Percentiles rank a stretch among this genome's conserved stretches.
Evolutionary conservation across 306 rosid species (phyloP).

Genomic region (Cyclanthera cordifolia): DNA sequence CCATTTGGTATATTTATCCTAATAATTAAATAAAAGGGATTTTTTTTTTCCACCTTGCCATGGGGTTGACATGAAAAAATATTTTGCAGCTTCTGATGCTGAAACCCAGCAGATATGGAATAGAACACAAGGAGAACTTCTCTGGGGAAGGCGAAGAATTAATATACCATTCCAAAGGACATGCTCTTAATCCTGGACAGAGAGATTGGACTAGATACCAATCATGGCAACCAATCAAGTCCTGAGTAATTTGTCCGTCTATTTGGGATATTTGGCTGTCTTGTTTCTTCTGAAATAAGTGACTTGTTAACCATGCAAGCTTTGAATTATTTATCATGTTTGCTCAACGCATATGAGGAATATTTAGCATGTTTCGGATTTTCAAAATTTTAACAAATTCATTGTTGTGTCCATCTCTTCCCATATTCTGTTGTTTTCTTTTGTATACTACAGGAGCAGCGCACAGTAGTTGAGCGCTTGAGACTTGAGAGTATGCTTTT

Average conservation of each 20-base stretch:
- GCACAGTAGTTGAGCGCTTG: no score
- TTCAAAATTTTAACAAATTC: background rate
- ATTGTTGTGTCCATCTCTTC: background rate
- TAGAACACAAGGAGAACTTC: constrained; percentile 77
- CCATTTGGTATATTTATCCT: background rate
- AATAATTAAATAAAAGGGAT: constrained; percentile 5
- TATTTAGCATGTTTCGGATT: background rate
- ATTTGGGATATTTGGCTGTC: background rate
- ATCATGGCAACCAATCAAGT: constrained; percentile 66
- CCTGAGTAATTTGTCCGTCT: constrained; percentile 15
- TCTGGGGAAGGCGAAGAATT: constrained; percentile 83
- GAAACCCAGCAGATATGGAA: constrained; percentile 68
- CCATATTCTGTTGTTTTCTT: background rate
- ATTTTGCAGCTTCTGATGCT: constrained; percentile 71
- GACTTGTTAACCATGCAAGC: constrained; percentile 3
- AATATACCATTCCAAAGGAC: constrained; percentile 95
- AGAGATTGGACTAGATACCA: constrained; percentile 94
- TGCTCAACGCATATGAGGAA: background rate
- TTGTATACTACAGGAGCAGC: no score
- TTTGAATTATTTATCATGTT: background rate
- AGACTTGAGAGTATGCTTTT: no score
- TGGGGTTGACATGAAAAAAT: background rate
- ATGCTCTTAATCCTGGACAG: constrained; percentile 83
- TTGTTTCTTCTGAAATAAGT: constrained; percentile 10
- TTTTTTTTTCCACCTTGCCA: constrained; percentile 1